Percentiles rank a stretch among this genome's conserved stretches.
These are phyloP conservation scores for Lactifluus rugatus DNA, from an alignment of 768 basidiomycete species.

Conservation along the genomic window DNA sequence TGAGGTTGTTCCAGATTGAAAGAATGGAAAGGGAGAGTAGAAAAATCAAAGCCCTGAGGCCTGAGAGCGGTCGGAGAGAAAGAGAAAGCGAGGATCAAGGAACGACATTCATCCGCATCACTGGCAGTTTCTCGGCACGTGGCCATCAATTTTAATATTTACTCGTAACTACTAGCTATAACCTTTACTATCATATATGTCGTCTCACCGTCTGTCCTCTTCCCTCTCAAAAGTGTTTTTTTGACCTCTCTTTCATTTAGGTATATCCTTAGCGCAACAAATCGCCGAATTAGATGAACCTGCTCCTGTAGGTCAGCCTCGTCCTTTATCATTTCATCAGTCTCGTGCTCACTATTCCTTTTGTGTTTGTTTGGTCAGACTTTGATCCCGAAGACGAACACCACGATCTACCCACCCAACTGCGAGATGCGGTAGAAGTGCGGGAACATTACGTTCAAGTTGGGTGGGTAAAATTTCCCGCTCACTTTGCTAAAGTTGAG, in stretches of 20 bases:
- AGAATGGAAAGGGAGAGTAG: conserved; percentile 9
- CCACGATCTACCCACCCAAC: conserved; percentile 22
- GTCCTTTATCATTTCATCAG: neutral
- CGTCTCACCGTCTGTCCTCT: conserved; percentile 19
- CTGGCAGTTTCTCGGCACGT: conserved; percentile 9
- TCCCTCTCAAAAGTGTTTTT: neutral
- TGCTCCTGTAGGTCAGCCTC: conserved; percentile 50
- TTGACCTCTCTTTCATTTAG: conserved; percentile 21
- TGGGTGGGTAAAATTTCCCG: conserved; percentile 41
- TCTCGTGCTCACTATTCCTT: conserved; percentile 5
- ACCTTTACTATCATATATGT: conserved; percentile 7
- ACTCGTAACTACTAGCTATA: neutral
- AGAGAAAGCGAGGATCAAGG: neutral
- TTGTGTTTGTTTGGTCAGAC: conserved; percentile 25
- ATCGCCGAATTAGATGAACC: conserved; percentile 70
- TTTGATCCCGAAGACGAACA: conserved; percentile 35
- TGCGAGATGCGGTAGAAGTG: conserved; percentile 28
- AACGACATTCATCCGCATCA: neutral
- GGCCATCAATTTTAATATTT: neutral
- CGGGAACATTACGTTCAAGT: conserved; percentile 82
- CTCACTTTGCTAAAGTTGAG: neutral
- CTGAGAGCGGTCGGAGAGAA: conserved; percentile 14
- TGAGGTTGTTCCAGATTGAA: conserved; percentile 35
- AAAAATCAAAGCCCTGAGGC: conserved; percentile 14
- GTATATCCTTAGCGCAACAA: conserved; percentile 65